Base-by-base conservation (phyloP, 371 early-diverging fungal genomes). In the Apophysomyces elegans region DNA sequence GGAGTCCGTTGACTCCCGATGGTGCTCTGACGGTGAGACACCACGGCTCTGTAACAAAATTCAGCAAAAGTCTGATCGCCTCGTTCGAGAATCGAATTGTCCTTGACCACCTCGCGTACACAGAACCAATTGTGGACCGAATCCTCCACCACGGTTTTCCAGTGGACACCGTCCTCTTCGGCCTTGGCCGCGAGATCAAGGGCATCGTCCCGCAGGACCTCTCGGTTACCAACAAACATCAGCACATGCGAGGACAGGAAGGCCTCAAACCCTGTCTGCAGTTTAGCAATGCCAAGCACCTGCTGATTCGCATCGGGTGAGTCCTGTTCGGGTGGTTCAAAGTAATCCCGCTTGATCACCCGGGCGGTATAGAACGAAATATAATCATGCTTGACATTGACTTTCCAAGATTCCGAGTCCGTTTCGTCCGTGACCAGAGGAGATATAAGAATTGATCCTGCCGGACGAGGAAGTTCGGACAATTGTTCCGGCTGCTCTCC, bases 391-490 rank as follows among this genome's bases (percentile, higher is more conserved):
- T 83, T 80, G 12, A 71, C 65, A 45, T 83, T 83, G 0, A 38
- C 54, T 59, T 69, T 61, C 83, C 83, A 83, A 7, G 80, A 80
- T 43, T 69, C 72, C 6, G 80, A 78, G 0, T 63, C 70, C 0
- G 80, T 78, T 45, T 77, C 65, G 44, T 83, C 80, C 8, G 83
- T 83, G 11, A 83, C 83, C 7, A 83, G 54, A 18, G 83, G 83
- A 7, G 80, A 80, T 7, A 79, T 74, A 6, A 83, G 56, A 11
- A 83, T 64, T 4, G 70, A 56, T 9, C 74, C 75, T 2, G 83
- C 83, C 11, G 83, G 83, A 43, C 83, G 70, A 16, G 83, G 83
- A 37, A 83, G 60, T 57, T 77, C 83, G n/a, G 59, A 41, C 32
- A 26, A 26, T 26, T 57, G 58, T 6, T 68, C 66, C 9, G 47